Evolutionary conservation across 768 basidiomycete species (phyloP), one percentile per base, ranked within the genome.

Genomic region (Podaxis sp.): DNA sequence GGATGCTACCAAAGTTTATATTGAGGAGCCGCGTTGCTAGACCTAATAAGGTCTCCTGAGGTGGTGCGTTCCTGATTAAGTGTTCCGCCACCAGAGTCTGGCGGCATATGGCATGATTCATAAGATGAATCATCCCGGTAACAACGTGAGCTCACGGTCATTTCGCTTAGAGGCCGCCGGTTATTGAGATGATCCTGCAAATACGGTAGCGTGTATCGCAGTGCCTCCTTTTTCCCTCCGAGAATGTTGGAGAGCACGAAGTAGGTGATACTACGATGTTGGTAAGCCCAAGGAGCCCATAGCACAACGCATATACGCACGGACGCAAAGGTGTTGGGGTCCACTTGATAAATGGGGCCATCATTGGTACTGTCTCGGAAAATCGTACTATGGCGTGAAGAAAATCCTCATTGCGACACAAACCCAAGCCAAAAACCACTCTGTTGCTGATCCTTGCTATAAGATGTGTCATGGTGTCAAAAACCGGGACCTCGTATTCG

Each of bases 1-100:
- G 75, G 53, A 77, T 75, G 66, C 75, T 78, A 24, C 73, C 76
- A 69, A 77, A 77, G 63, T 78, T 76, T n/a, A 79, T 66, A 63
- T 77, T 75, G 67, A 77, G 59, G n/a, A 77, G 58, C 39, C 76
- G 71, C 67, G 74, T 72, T 46, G 75, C 76, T 28, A 79, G 65
- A 1, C 74, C 73, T 57, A 74, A 63, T 12, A 74, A 55, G 2
- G 72, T 67, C 62, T 76, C 75, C 30, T 74, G 61, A 8, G 74
- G 73, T 26, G 69, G 73, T 19, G 74, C 70, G 53, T 62, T 72
- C 53, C 68, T 59, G 28, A 76, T 64, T 24, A 78, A 33, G 59
- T 73, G 72, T 61, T 76, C 75, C 4, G 71, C 68, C 7, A 77
- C 67, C 4, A 72, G 66, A 30, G 64, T 68, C 69, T 70, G 44